phyloP scores from a whole-genome alignment of 192 early-diverging fungal genomes.

The Oehlia diaphana region DNA sequence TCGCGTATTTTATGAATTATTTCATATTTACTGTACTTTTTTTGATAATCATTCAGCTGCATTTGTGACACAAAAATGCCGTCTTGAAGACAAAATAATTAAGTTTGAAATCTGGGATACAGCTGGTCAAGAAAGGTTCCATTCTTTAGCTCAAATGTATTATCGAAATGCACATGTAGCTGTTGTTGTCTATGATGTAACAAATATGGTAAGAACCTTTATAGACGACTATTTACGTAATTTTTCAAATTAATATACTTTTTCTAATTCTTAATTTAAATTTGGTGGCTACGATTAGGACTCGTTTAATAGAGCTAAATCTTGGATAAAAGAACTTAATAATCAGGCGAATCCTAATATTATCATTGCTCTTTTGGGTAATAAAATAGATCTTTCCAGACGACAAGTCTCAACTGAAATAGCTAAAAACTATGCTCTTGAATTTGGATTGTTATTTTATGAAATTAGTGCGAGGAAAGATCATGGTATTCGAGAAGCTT shows the following conservation, averaged over 20 bases:
- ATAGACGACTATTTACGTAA: not conserved
- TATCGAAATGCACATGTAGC: slow-evolving; percentile 98
- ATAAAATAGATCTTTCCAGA: slow-evolving; percentile 85
- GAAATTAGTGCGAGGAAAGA: slow-evolving; percentile 90
- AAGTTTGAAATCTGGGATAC: too few relatives aligned
- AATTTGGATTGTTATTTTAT: slow-evolving; percentile 78
- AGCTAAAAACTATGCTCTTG: slow-evolving; percentile 78
- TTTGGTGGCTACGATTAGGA: slow-evolving; percentile 38
- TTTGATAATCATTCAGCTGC: too few relatives aligned
- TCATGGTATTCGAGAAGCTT: slow-evolving; percentile 80
- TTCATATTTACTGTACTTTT: too few relatives aligned
- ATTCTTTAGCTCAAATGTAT: slow-evolving; percentile 95
- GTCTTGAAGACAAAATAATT: too few relatives aligned
- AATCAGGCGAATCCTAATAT: slow-evolving; percentile 93
- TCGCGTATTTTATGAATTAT: too few relatives aligned
- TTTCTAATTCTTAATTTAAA: too few relatives aligned
- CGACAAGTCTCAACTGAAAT: slow-evolving; percentile 75
- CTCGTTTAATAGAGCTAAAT: slow-evolving; percentile 89
- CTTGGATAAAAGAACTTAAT: slow-evolving; percentile 96
- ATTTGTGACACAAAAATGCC: too few relatives aligned
- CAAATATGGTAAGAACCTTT: slow-evolving; percentile 54
- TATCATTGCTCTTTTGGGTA: slow-evolving; percentile 94
- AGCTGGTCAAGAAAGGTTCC: slow-evolving; percentile 94
- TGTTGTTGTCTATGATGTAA: slow-evolving; percentile 96
- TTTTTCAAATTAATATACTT: too few relatives aligned